These are phyloP conservation scores for Kodamaea kakaduensis DNA, from an alignment of 805 yeast species.

Conservation along the genomic window DNA sequence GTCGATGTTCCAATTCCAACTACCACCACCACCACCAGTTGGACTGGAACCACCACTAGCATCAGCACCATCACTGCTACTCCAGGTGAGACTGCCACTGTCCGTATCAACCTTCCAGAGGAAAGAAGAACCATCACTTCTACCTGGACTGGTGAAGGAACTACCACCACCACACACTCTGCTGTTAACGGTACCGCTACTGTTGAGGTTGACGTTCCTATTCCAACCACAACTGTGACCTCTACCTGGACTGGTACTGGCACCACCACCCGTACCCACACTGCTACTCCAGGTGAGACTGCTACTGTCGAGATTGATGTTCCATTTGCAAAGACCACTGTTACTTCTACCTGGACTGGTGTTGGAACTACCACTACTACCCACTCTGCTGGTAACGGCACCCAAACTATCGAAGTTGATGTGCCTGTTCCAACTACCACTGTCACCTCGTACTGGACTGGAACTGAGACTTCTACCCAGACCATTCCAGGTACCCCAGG, in stretches of 20 bases:
- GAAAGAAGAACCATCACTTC: conserved; percentile 2
- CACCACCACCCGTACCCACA: conserved; percentile 9
- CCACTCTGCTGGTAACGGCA: conserved; percentile 6
- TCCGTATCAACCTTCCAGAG: conserved; percentile 5
- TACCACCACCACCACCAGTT: conserved; percentile 1
- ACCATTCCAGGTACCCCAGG: conserved; percentile 10
- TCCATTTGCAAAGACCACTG: conserved; percentile 7
- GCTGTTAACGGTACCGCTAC: conserved; percentile 11
- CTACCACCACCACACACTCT: conserved; percentile 5
- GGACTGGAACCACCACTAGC: conserved; percentile 18
- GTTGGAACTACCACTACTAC: conserved; percentile 4
- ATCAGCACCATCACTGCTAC: conserved; percentile 17
- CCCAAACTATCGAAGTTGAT: conserved; percentile 11
- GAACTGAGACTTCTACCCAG: conserved; percentile 10
- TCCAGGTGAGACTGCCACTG: conserved; percentile 7
- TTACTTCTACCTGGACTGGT: conserved; percentile 13
- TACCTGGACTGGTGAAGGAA: conserved; percentile 7
- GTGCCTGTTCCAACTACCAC: conserved; percentile 12
- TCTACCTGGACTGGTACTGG: conserved; percentile 12
- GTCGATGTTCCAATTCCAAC: conserved; percentile 12
- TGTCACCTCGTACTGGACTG: conserved; percentile 15
- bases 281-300: conserved; percentile 8
- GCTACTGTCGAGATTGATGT: conserved; percentile 11
- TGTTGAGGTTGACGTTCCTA: conserved; percentile 14
- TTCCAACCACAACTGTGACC: conserved; percentile 10